Evolutionary conservation across 83 land plant species (phyloP), one percentile per base, ranked within the genome.

Genomic region (Thuja plicata): DNA sequence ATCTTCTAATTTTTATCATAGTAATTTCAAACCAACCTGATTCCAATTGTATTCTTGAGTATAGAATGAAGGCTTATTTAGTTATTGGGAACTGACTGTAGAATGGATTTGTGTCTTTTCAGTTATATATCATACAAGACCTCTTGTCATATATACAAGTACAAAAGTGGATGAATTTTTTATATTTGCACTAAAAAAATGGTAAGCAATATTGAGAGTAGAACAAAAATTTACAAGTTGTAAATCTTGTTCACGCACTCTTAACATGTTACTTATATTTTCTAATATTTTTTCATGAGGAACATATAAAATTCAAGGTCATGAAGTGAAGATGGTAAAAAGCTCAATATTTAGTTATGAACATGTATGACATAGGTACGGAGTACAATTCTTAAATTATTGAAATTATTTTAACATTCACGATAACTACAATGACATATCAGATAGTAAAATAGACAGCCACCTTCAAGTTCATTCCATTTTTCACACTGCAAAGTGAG

Each of bases 331-430:
- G 90, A 89, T 96, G 87, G 89, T 98, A 34, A 97, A 93, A 91
- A 98, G 99, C 90, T 97, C 99, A 86, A 60, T 95, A 48, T 98
- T 98, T 94, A 96, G 98, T 89, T 95, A 98, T 91, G 99, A 98
- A 94, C 99, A 98, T 91, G 99, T 99, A 52, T 93, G 99, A 94
- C 97, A 98, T 92, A 98, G 99, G 99, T 97, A 89, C 77, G 66
- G 12, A 84, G 90, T 81, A 84, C 4, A 16, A 46, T 46, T n/a
- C 54, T 45, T 45, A 2, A 83, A 83, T 10, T 46, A 5, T 27
- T 5, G n/a, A 35, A 12, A 8, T 83, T 55, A 30, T 30, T 46
- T 8, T 27, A 45, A 45, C 84, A 83, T 83, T 84, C 13, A 32
- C 4, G 32, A 11, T 84, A 21, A 34, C 19, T 30, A 16, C 60